A percentile compares a stretch with the other conserved stretches of the same genome.
phyloP scores from a whole-genome alignment of 305 asterid species.

The Caryopteris hybrid region DNA sequence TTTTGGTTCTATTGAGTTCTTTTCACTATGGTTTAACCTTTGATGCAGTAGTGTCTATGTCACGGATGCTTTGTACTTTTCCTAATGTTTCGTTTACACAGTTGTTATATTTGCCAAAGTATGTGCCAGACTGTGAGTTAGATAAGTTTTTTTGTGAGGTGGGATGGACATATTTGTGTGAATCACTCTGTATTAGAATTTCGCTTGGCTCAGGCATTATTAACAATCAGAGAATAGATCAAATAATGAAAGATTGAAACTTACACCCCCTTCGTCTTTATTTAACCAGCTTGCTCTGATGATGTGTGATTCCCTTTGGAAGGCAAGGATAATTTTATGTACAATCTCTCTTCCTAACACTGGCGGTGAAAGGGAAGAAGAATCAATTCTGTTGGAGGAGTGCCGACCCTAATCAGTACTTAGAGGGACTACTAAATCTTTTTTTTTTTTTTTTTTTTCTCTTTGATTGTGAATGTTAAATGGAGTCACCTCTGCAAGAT shows the following conservation, averaged over 20 bases:
- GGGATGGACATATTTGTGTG: neutral
- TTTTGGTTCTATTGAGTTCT: slow-evolving; percentile 2
- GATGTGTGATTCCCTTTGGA: slow-evolving; percentile 66
- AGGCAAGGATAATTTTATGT: slow-evolving; percentile 33
- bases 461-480: slow-evolving; percentile 13
- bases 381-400: slow-evolving; percentile 32
- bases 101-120: neutral
- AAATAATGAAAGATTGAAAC: slow-evolving; percentile 22
- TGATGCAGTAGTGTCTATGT: neutral
- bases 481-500: neutral
- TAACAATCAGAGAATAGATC: neutral
- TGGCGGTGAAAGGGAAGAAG: slow-evolving; percentile 21
- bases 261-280: slow-evolving; percentile 33
- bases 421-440: slow-evolving; percentile 13
- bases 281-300: slow-evolving; percentile 69
- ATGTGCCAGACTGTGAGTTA: neutral
- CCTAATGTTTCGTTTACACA: neutral
- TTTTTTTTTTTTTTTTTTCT: neutral
- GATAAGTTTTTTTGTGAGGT: neutral
- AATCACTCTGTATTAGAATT: neutral
- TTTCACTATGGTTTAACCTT: neutral
- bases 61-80: neutral
- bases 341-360: slow-evolving; percentile 16
- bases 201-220: neutral
- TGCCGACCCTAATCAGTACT: slow-evolving; percentile 10